Conservation (phyloP, 176 grass and related monocot genomes). For the Oryza punctata region DNA sequence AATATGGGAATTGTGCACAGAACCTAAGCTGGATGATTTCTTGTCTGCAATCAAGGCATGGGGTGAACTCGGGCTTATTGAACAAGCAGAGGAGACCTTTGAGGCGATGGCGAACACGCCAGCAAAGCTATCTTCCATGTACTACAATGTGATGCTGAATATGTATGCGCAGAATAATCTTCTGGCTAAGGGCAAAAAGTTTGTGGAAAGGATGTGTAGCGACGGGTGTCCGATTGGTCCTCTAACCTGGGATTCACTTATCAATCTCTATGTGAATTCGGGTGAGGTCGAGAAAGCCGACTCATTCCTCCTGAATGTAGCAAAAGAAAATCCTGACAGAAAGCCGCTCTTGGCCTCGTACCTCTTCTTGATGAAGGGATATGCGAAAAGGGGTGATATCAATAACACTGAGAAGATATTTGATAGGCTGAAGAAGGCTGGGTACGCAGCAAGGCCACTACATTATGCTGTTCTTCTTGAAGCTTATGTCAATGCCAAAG, state of each 20-base stretch:
- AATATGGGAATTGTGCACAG: constrained; percentile 62
- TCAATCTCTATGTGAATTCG: constrained; percentile 69
- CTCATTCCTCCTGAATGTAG: constrained; percentile 56
- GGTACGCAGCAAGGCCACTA: constrained; percentile 37
- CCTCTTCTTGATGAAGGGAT: constrained; percentile 54
- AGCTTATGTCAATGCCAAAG: constrained; percentile 66
- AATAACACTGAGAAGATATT: constrained; percentile 79
- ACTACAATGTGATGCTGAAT: constrained; percentile 64
- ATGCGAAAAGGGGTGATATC: constrained; percentile 66
- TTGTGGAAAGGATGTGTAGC: constrained; percentile 58
- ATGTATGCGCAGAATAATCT: constrained; percentile 73
- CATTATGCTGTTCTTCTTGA: constrained; percentile 63
- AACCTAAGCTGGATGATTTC: constrained; percentile 57
- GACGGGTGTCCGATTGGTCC: constrained; percentile 41
- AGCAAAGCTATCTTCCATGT: constrained; percentile 50
- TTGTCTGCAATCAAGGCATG: constrained; percentile 73
- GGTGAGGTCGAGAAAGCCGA: constrained; percentile 69
- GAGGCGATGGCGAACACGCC: constrained; percentile 49
- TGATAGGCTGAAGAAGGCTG: constrained; percentile 40
- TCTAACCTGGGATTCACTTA: constrained; percentile 62
- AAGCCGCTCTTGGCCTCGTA: constrained; percentile 53
- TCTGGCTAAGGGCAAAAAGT: constrained; percentile 58
- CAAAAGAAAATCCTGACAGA: constrained; percentile 47
- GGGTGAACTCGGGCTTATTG: constrained; percentile 56
- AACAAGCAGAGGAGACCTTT: constrained; percentile 59